Base-by-base conservation (phyloP, 352 stramenopile species). In the Pythium aphanidermatum region DNA sequence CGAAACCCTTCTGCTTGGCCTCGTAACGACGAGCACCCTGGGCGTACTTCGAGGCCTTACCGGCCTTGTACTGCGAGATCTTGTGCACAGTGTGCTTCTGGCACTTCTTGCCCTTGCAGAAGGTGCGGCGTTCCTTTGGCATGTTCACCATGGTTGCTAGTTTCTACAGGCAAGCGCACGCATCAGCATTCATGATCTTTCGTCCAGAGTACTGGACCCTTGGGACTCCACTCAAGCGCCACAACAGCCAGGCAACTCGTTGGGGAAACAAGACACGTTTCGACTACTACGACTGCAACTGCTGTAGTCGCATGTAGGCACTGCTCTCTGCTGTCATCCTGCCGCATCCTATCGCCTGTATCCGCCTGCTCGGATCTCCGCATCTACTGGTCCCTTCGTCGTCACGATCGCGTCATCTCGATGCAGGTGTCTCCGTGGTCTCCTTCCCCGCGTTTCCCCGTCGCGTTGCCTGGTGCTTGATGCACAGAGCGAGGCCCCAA, bases 21-120 rank as follows among this genome's bases (percentile, higher is more conserved):
- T 98, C 92, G 76, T 99, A 99, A 84, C 97, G 96, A 88, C 97
- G 94, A 41, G 74, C 66, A 58, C 78, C 92, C 79, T 99, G 97
- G 43, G 97, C 96, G 75, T 97, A 99, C 84, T 99, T 99, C 52
- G 95, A 99, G 28, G 97, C 96, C 83, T 99, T 99, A 58, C 97
- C 97, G 45, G 96, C 81, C 82, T 99, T 99, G 95, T 99, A 99
- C 83, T 99, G 97, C 39, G 96, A 99, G 41, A 99, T 97, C 86
- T 99, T 99, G 88, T 99, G 96, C 42, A 97, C 62, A 38, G 92
- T 97, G 81, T 99, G 97, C 86, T 99, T 99, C 55, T 86, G 81
- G 93, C 97, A 99, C 74, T 97, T 98, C 78, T 98, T 98, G 67
- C 78, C 86, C 78, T 98, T 98, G 83, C 97, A 99, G 68, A 89